Evolutionary conservation across 768 basidiomycete genomes (phyloP), one percentile per base, ranked within the genome.

Genomic region (Termitomyces sp.): DNA sequence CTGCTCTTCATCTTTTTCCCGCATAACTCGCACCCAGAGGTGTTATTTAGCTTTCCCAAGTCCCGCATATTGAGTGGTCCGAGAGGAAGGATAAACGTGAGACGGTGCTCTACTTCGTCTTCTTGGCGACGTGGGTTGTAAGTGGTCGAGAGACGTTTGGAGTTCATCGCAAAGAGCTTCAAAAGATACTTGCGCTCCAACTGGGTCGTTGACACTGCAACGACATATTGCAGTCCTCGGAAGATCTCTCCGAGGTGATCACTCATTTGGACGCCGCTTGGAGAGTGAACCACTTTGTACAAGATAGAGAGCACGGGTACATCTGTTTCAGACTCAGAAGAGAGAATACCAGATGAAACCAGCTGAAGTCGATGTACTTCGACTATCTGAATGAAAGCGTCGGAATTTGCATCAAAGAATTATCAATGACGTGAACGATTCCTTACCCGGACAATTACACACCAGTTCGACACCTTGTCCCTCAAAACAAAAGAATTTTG

Each of bases 1-100:
- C 69, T 64, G 41, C 66, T 71, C 30, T 60, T 61, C 6, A 65
- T 68, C 50, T 61, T 68, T 48, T 71, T 68, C 1, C 77, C 76
- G 54, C 77, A 79, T 0, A 77, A 62, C 20, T 67, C 71, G 53
- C 76, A 78, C 3, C 75, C 76, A 36, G 63, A 30, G 24, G 68
- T 67, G 41, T 59, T 65, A 22, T 66, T 73, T 11, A 78, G 63
- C 52, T 66, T 72, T 2, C 72, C 76, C 28, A 77, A 55, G n/a
- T 72, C 72, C n/a, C 66, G 65, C 67, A 71, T 70, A 30, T 54
- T 64, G 14, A 76, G 59, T 0, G 71, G 72, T 8, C 70, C 71
- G 16, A 76, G 60, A 1, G 74, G 76, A 18, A 80, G 66, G 1
- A 75, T 20, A 54, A 77, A 74, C 8, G 75, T 71, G 8, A 62